phyloP scores from a whole-genome alignment of 495 filamentous ascomycete genomes.

The Aspergillus carlsbadensis region DNA sequence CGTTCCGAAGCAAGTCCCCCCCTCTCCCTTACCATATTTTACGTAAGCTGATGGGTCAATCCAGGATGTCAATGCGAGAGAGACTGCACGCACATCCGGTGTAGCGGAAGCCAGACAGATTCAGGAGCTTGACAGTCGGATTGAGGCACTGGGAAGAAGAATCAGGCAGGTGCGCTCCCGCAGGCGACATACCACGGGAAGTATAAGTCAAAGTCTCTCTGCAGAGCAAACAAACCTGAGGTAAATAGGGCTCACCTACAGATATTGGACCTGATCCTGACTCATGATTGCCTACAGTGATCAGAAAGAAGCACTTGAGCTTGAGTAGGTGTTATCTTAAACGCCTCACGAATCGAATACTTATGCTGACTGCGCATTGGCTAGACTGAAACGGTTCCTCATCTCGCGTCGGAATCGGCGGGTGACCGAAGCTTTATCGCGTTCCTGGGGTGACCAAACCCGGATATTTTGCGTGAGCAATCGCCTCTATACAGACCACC shows the following conservation, averaged over 20 bases:
- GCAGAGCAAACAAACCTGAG: conserved; percentile 1
- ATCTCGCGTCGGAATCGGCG: conserved; percentile 18
- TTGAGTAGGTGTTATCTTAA: conserved; percentile 14
- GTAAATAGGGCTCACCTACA: not conserved
- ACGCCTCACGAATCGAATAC: not conserved
- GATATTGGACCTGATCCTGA: not conserved
- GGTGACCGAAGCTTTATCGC: not conserved
- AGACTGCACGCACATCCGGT: conserved; percentile 14
- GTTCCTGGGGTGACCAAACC: not conserved
- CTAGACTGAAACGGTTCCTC: conserved; percentile 15
- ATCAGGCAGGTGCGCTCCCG: conserved; percentile 1
- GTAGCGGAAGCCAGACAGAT: conserved; percentile 1
- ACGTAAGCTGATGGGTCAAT: not conserved
- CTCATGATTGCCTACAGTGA: conserved; percentile 4
- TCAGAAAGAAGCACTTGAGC: conserved; percentile 4
- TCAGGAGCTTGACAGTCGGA: conserved; percentile 4
- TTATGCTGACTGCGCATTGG: not conserved
- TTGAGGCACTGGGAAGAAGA: conserved; percentile 1
- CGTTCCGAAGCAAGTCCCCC: conserved; percentile 23
- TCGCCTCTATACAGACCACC: conserved; percentile 23
- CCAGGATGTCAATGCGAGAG: conserved; percentile 21
- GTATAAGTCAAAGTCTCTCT: conserved; percentile 7
- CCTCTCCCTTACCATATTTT: not conserved
- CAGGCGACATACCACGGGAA: conserved; percentile 1
- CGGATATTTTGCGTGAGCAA: conserved; percentile 38